Evolutionary conservation across 768 basidiomycete species (phyloP).

Genomic region (Trametes villosa): DNA sequence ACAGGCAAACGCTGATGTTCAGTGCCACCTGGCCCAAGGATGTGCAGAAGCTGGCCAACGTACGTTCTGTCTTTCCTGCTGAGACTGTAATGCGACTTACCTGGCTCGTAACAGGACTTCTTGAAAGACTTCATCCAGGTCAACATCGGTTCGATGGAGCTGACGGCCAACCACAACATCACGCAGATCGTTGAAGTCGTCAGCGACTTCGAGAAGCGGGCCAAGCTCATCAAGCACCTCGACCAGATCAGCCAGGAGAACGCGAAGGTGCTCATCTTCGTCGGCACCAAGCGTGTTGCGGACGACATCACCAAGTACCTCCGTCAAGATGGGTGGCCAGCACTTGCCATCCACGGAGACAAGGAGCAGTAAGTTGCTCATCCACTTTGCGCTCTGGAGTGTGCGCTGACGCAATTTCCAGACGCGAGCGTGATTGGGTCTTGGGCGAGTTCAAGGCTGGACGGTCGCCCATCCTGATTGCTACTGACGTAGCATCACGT

Average conservation of each 20-base stretch:
- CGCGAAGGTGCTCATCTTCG: slow-evolving; percentile 98
- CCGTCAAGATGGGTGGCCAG: slow-evolving; percentile 99
- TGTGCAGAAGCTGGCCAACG: slow-evolving; percentile 95
- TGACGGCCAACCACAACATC: slow-evolving; percentile 98
- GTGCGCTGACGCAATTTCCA: slow-evolving; percentile 35
- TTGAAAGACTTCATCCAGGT: slow-evolving; percentile 96
- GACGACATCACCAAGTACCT: slow-evolving; percentile 99
- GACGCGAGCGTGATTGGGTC: slow-evolving; percentile 99
- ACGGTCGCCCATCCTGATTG: slow-evolving; percentile 95
- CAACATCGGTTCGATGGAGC: slow-evolving; percentile 98
- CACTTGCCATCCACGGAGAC: slow-evolving; percentile 98
- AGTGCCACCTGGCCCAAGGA: slow-evolving; percentile 99
- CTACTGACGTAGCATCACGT: slow-evolving; percentile 99
- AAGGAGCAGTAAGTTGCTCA: slow-evolving; percentile 84
- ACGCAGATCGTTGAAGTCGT: slow-evolving; percentile 94
- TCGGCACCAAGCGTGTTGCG: slow-evolving; percentile 95
- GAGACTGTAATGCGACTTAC: not conserved
- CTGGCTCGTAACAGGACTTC: slow-evolving; percentile 71
- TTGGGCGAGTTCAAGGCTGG: slow-evolving; percentile 98
- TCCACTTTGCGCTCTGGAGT: not conserved
- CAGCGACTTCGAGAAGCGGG: slow-evolving; percentile 97
- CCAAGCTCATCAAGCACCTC: slow-evolving; percentile 94
- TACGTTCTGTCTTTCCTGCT: slow-evolving; percentile 36
- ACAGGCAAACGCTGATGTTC: slow-evolving; percentile 99
- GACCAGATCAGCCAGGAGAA: slow-evolving; percentile 96